phyloP scores from a whole-genome alignment of 2,329 filamentous ascomycete species.

The Didymella pinodella region DNA sequence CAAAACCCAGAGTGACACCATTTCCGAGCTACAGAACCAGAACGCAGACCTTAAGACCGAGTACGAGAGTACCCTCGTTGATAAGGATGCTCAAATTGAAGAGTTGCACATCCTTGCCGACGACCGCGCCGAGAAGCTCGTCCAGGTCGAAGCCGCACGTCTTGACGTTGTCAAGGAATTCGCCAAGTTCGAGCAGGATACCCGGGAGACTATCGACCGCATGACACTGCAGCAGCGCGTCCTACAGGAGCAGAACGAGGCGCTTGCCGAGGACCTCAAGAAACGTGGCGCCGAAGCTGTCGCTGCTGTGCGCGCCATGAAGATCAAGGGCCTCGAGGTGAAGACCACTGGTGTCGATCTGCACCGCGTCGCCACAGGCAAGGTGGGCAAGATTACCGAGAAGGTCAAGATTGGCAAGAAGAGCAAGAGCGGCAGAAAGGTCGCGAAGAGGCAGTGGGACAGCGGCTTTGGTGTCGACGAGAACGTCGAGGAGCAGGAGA shows the following conservation, averaged over 20 bases:
- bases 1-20: slow-evolving; percentile 49
- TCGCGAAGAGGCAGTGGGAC: slow-evolving; percentile 42
- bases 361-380: slow-evolving; percentile 40
- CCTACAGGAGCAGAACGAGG: slow-evolving; percentile 43
- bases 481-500: slow-evolving; percentile 25
- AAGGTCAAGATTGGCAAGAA: slow-evolving; percentile 47
- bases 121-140: slow-evolving; percentile 44
- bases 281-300: slow-evolving; percentile 41
- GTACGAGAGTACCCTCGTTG: slow-evolving; percentile 36
- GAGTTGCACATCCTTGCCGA: slow-evolving; percentile 48
- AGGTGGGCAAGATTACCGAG: slow-evolving; percentile 42
- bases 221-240: slow-evolving; percentile 39
- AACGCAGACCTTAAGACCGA: slow-evolving; percentile 34
- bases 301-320: slow-evolving; percentile 44
- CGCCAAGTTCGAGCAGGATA: slow-evolving; percentile 38
- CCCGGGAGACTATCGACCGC: slow-evolving; percentile 42
- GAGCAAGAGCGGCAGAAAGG: slow-evolving; percentile 34
- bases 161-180: slow-evolving; percentile 46
- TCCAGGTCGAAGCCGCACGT: slow-evolving; percentile 41
- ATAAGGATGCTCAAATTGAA: slow-evolving; percentile 43
- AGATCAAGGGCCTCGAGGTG: slow-evolving; percentile 43
- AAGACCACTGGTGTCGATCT: slow-evolving; percentile 38
- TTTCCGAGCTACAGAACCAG: slow-evolving; percentile 44
- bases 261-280: slow-evolving; percentile 37
- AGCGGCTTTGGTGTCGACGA: slow-evolving; percentile 46